A percentile compares a stretch with the other conserved stretches of the same genome.
These are phyloP conservation scores for Opeltia flavorubescens DNA, from an alignment of 495 filamentous ascomycete genomes.

Conservation along the genomic window DNA sequence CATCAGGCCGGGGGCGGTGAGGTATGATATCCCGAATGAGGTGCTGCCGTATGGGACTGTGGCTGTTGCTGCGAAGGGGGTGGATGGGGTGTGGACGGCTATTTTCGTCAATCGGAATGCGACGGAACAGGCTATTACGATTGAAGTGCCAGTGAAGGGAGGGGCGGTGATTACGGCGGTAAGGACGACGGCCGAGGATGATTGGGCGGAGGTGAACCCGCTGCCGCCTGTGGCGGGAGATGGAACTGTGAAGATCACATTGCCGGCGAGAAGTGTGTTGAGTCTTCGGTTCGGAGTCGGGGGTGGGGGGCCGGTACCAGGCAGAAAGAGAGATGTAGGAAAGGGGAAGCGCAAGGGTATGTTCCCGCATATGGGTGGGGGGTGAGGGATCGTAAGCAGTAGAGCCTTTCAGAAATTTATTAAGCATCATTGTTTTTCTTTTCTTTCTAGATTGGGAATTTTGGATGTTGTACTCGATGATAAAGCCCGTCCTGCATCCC, in stretches of 20 bases:
- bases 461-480: too few relatives aligned
- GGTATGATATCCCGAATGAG: constrained; percentile 10
- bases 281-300: constrained; percentile 2
- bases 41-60: constrained; percentile 9
- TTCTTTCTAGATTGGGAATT: too few relatives aligned
- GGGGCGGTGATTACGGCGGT: not conserved
- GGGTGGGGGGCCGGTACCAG: too few relatives aligned
- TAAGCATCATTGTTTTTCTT: too few relatives aligned
- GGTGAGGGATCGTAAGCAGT: too few relatives aligned
- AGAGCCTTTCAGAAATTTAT: too few relatives aligned
- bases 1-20: constrained; percentile 4
- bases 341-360: too few relatives aligned
- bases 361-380: too few relatives aligned
- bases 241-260: not conserved
- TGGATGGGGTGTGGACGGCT: not conserved
- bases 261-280: constrained; percentile 6
- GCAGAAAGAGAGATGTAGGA: too few relatives aligned
- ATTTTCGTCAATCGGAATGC: constrained; percentile 8
- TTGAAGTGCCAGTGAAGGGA: not conserved
- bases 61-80: not conserved
- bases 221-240: not conserved
- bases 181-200: constrained; percentile 1
- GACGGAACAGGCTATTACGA: constrained; percentile 3
- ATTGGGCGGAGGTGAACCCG: not conserved
- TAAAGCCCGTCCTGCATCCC: too few relatives aligned